Evolutionary conservation across 768 basidiomycete genomes (phyloP).

Genomic region (Galerina marginata): DNA sequence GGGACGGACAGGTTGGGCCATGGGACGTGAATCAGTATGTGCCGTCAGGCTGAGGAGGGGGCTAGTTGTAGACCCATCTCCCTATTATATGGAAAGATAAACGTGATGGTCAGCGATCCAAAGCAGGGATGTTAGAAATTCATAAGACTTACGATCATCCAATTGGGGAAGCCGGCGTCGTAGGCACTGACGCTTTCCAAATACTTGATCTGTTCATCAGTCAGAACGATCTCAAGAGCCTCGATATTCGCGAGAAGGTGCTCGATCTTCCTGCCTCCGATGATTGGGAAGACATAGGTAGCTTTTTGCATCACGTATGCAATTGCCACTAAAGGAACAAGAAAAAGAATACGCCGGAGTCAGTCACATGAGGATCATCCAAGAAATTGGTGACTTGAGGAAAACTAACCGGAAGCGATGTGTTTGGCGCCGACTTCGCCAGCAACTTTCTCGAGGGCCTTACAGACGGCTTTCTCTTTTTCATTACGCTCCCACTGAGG

Average conservation of each 20-base stretch:
- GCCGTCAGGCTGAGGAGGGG: not conserved
- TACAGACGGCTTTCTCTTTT: slow-evolving; percentile 43
- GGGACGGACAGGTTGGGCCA: not conserved
- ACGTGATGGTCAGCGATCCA: too few relatives aligned
- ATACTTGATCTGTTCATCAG: slow-evolving; percentile 48
- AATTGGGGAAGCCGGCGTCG: slow-evolving; percentile 50
- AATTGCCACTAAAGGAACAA: slow-evolving; percentile 45
- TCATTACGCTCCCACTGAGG: slow-evolving; percentile 50
- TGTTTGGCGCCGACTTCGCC: slow-evolving; percentile 49
- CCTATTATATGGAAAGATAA: not conserved
- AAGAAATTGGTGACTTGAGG: not conserved
- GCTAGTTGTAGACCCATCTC: not conserved
- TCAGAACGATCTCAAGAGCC: slow-evolving; percentile 52
- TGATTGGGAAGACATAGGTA: slow-evolving; percentile 56
- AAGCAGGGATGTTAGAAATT: not conserved
- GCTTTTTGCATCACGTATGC: slow-evolving; percentile 62
- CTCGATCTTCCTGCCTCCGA: slow-evolving; percentile 58
- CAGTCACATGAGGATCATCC: not conserved
- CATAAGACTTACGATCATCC: slow-evolving; percentile 34
- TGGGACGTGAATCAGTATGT: not conserved
- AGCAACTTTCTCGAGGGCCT: slow-evolving; percentile 53
- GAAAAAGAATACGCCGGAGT: not conserved
- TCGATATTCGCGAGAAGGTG: slow-evolving; percentile 58
- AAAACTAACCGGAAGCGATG: slow-evolving; percentile 46
- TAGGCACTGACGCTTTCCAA: slow-evolving; percentile 50